Evolutionary conservation across 495 filamentous ascomycete genomes (phyloP).

Genomic region (Penicillium riverlandense): DNA sequence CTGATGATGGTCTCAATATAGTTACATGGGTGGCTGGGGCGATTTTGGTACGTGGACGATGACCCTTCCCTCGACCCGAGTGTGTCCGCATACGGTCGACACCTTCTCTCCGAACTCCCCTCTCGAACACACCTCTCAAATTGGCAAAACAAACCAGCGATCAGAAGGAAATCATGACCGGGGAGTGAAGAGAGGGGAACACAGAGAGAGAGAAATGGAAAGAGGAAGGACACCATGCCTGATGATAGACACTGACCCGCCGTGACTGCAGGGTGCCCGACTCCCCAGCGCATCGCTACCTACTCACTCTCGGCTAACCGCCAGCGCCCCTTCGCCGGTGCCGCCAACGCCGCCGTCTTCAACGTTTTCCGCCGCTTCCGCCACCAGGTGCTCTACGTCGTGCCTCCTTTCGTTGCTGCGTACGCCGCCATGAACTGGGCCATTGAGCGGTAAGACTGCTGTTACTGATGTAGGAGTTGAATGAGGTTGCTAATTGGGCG

Average conservation of each 20-base stretch:
- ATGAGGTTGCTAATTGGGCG: not conserved
- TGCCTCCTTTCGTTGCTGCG: constrained; percentile 65
- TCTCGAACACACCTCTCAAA: not conserved
- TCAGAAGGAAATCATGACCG: no score
- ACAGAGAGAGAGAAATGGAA: no score
- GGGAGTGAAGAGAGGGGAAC: no score
- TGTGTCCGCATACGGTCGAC: constrained; percentile 6
- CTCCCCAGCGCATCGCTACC: constrained; percentile 55
- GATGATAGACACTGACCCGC: not conserved
- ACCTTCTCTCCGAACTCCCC: not conserved
- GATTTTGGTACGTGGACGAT: constrained; percentile 60
- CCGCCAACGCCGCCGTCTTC: constrained; percentile 57
- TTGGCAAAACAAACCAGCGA: no score
- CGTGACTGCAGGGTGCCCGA: constrained; percentile 30
- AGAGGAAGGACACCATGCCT: no score
- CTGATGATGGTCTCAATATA: constrained; percentile 34
- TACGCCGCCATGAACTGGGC: constrained; percentile 86
- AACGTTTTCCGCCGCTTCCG: constrained; percentile 52
- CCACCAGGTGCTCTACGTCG: constrained; percentile 71
- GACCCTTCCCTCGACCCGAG: constrained; percentile 3
- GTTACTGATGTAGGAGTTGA: not conserved
- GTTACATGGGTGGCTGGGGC: constrained; percentile 83
- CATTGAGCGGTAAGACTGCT: constrained; percentile 57
- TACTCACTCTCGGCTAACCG: constrained; percentile 59
- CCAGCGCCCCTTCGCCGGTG: constrained; percentile 57